phyloP scores from a whole-genome alignment of 2,329 filamentous ascomycete genomes.

The Herpotrichia juniperi region DNA sequence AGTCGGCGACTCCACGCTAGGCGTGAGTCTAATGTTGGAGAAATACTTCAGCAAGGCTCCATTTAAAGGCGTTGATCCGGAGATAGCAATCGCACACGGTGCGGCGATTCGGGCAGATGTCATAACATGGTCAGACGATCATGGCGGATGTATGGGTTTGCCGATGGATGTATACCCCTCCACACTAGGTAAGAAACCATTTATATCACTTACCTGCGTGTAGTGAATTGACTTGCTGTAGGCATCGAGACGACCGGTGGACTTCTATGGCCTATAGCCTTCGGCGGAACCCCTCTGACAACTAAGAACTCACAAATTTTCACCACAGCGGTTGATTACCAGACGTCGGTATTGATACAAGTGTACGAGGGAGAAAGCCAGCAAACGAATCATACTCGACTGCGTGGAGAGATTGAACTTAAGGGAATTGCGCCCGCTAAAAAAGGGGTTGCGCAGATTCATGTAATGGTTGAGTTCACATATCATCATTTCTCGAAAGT shows the following conservation, averaged over 20 bases:
- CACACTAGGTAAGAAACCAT: background rate
- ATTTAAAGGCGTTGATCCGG: background rate
- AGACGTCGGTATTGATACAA: background rate
- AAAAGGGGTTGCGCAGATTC: background rate
- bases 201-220: background rate
- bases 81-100: background rate
- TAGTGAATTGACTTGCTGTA: background rate
- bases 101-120: background rate
- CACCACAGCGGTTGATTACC: background rate
- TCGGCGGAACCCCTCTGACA: background rate
- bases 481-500: background rate
- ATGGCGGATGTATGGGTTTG: background rate
- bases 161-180: background rate
- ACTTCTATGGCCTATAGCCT: background rate
- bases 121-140: no score
- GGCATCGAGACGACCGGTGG: background rate
- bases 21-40: background rate
- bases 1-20: background rate
- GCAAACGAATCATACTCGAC: background rate
- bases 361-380: background rate
- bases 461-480: background rate
- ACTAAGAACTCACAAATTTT: background rate
- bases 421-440: background rate
- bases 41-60: background rate
- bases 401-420: background rate